Evolutionary conservation across 192 early-diverging fungal genomes (phyloP).

Genomic region (Gaertneriomyces semiglobifer): DNA sequence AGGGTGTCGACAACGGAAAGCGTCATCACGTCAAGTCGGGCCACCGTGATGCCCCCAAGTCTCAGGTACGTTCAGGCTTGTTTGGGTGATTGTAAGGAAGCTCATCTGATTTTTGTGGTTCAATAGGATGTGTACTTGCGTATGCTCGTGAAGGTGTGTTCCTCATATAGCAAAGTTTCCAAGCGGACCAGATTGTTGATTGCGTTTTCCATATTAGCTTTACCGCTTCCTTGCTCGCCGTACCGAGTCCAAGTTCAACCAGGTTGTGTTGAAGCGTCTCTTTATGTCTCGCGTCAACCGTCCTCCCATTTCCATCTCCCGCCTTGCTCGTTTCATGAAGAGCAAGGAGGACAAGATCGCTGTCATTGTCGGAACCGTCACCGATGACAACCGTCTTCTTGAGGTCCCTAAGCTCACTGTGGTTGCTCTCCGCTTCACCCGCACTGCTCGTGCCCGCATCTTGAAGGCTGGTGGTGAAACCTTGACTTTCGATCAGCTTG

Average conservation of each 20-base stretch:
- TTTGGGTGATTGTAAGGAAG: background rate
- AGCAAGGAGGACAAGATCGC: constrained; percentile 87
- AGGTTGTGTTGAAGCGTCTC: constrained; percentile 96
- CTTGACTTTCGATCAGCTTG: constrained; percentile 98
- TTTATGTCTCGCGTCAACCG: constrained; percentile 98
- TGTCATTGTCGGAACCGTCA: constrained; percentile 94
- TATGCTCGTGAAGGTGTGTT: constrained; percentile 92
- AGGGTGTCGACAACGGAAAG: constrained; percentile 97
- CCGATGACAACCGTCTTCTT: constrained; percentile 91
- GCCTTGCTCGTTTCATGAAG: constrained; percentile 70
- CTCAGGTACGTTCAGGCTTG: constrained; percentile 45
- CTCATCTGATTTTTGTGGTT: constrained; percentile 13
- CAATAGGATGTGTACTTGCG: constrained; percentile 87
- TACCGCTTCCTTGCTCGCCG: constrained; percentile 99
- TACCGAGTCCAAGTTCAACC: constrained; percentile 98
- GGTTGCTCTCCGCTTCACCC: constrained; percentile 92
- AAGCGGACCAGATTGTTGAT: constrained; percentile 3
- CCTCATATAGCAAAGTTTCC: too few relatives aligned
- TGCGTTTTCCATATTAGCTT: constrained; percentile 52
- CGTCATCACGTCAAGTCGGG: constrained; percentile 98
- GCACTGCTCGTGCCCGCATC: constrained; percentile 94
- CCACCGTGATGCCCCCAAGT: constrained; percentile 83
- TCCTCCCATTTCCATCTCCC: constrained; percentile 91
- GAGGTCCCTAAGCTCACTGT: constrained; percentile 93
- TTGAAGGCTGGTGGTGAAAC: constrained; percentile 98